A percentile compares a stretch with the other conserved stretches of the same genome.
These are phyloP conservation scores for Lichtheimia hyalospora DNA, from an alignment of 371 early-diverging fungal genomes.

Conservation along the genomic window DNA sequence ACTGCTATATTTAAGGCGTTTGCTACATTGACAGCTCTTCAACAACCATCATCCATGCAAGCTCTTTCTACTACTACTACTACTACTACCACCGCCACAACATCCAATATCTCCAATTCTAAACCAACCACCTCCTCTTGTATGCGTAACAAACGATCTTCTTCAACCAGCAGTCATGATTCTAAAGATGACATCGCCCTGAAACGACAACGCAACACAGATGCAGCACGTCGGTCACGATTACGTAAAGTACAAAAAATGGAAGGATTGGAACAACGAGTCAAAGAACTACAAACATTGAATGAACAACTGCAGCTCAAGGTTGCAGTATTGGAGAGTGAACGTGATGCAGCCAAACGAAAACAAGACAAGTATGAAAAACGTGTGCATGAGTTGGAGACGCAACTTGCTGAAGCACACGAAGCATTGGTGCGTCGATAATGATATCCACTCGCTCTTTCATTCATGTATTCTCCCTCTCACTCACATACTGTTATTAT, in stretches of 20 bases:
- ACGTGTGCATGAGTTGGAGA: constrained; percentile 66
- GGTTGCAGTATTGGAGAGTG: constrained; percentile 8
- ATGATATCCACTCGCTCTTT: neutral
- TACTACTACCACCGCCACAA: neutral
- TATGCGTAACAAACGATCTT: no score
- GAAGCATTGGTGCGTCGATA: constrained; percentile 23
- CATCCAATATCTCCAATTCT: neutral
- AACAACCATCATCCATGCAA: neutral
- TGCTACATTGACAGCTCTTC: neutral
- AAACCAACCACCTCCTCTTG: neutral
- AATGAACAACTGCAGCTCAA: constrained; percentile 57
- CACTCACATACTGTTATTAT: neutral
- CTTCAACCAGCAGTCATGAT: constrained; percentile 8
- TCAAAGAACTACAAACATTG: constrained; percentile 72
- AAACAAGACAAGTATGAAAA: constrained; percentile 20
- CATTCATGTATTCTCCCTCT: no score
- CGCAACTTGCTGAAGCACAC: constrained; percentile 69
- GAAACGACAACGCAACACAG: constrained; percentile 89
- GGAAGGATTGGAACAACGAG: constrained; percentile 80
- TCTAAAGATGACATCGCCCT: constrained; percentile 69
- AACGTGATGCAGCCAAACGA: constrained; percentile 7
- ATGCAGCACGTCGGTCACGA: constrained; percentile 93
- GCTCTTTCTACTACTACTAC: neutral
- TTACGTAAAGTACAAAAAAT: constrained; percentile 81
- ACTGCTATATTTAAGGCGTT: neutral